A percentile compares a stretch with the other conserved stretches of the same genome.
phyloP scores from a whole-genome alignment of 169 alveolate genomes.

The Besnoitia besnoiti region DNA sequence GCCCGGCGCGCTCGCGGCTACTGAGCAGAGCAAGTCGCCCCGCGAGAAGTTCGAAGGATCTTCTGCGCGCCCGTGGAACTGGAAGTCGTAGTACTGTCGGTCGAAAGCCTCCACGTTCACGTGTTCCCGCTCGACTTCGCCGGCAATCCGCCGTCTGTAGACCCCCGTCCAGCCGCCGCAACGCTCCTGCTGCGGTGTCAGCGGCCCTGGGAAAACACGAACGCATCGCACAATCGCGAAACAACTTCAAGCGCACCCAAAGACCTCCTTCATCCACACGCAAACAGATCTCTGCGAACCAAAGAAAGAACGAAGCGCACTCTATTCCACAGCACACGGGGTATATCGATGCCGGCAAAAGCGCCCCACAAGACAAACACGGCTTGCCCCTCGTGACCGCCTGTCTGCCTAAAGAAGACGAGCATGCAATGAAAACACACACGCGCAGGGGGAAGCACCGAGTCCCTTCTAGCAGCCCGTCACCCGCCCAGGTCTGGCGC shows the following conservation, averaged over 20 bases:
- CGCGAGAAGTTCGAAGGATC: slow-evolving; percentile 46
- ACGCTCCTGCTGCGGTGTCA: slow-evolving; percentile 51
- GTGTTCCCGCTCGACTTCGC: slow-evolving; percentile 45
- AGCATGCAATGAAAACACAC: no score
- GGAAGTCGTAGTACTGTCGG: slow-evolving; percentile 34
- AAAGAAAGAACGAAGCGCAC: no score
- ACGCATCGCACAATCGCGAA: neutral
- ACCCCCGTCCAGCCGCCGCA: slow-evolving; percentile 39
- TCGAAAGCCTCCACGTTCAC: slow-evolving; percentile 31
- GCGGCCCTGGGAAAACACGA: slow-evolving; percentile 8
- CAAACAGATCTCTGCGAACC: no score
- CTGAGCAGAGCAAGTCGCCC: slow-evolving; percentile 6
- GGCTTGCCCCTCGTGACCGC: no score
- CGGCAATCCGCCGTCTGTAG: slow-evolving; percentile 27
- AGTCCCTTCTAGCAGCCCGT: no score
- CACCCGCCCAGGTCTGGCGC: no score
- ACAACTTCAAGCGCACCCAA: neutral
- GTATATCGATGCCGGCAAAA: no score
- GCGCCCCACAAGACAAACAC: no score
- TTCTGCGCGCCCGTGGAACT: slow-evolving; percentile 7
- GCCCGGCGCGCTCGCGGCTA: neutral
- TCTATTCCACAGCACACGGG: no score
- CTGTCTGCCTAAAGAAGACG: no score
- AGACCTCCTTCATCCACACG: neutral
- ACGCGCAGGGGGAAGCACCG: no score